Percentiles rank a stretch among this genome's conserved stretches.
Evolutionary conservation across 2,329 filamentous ascomycete genomes (phyloP).

Genomic region (Penicillium janthinellum): DNA sequence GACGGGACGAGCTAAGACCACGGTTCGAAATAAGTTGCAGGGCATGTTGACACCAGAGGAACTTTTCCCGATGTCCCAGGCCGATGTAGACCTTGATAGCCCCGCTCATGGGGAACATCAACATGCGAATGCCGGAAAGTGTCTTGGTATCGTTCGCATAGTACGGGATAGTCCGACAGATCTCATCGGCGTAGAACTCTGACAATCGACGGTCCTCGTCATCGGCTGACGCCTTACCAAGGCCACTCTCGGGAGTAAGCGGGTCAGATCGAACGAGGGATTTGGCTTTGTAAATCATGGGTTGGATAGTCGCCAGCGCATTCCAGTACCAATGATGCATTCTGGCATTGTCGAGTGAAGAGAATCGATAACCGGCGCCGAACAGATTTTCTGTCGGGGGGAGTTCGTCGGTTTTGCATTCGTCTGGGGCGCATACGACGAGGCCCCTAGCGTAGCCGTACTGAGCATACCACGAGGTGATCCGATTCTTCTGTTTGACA

Average conservation of each 20-base stretch:
- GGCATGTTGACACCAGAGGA: conserved; percentile 4
- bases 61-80: neutral
- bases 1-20: neutral
- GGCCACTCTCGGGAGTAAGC: neutral
- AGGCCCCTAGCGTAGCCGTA: neutral
- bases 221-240: no score
- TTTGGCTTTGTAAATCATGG: conserved; percentile 3
- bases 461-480: conserved; percentile 5
- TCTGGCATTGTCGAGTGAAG: conserved; percentile 7
- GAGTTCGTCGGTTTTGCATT: conserved; percentile 2
- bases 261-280: neutral
- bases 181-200: conserved; percentile 1
- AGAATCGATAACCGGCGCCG: conserved; percentile 1
- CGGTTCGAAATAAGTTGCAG: neutral
- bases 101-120: conserved; percentile 1
- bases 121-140: conserved; percentile 1
- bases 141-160: neutral
- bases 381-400: neutral
- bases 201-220: neutral
- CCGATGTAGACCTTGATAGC: conserved; percentile 7
- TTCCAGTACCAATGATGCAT: conserved; percentile 7
- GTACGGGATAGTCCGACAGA: conserved; percentile 1
- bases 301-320: conserved; percentile 3
- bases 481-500: neutral
- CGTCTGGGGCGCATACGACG: neutral